phyloP scores from a whole-genome alignment of 257 asterid species.

The Rhazya stricta region DNA sequence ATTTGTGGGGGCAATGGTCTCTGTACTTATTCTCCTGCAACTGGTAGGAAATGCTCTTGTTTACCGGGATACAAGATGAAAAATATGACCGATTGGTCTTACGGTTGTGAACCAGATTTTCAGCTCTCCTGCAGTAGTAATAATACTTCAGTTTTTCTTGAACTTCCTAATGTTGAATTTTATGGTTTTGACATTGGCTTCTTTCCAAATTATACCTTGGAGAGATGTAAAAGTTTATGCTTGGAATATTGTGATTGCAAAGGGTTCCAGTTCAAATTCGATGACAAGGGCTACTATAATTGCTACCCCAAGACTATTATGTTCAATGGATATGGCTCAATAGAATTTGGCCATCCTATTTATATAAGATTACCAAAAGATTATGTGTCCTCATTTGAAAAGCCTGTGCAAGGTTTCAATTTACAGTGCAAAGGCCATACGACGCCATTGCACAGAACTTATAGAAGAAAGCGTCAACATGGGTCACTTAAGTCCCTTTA shows the following conservation, averaged over 20 bases:
- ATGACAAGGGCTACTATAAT: conserved; percentile 1
- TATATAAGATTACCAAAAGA: conserved; percentile 26
- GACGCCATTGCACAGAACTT: background rate
- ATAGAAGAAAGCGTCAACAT: background rate
- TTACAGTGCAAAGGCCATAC: conserved; percentile 6
- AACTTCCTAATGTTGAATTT: conserved; percentile 25
- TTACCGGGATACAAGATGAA: conserved; percentile 31
- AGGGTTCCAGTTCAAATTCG: conserved; percentile 34
- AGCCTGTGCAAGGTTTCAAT: background rate
- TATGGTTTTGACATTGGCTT: conserved; percentile 35
- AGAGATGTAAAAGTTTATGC: conserved; percentile 26
- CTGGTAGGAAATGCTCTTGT: conserved; percentile 32
- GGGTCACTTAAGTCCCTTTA: conserved; percentile 7
- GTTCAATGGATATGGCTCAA: conserved; percentile 28
- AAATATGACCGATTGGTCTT: conserved; percentile 30
- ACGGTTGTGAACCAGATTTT: conserved; percentile 37
- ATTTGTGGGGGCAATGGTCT: conserved; percentile 37
- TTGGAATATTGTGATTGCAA: conserved; percentile 25
- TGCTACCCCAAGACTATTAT: conserved; percentile 29
- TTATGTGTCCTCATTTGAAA: background rate
- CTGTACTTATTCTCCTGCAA: conserved; percentile 19
- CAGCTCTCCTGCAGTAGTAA: conserved; percentile 14
- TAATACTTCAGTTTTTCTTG: conserved; percentile 8
- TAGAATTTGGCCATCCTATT: background rate
- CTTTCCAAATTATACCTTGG: conserved; percentile 16